phyloP scores from a whole-genome alignment of 148 eudicot genomes.

The Diospyros kaki region DNA sequence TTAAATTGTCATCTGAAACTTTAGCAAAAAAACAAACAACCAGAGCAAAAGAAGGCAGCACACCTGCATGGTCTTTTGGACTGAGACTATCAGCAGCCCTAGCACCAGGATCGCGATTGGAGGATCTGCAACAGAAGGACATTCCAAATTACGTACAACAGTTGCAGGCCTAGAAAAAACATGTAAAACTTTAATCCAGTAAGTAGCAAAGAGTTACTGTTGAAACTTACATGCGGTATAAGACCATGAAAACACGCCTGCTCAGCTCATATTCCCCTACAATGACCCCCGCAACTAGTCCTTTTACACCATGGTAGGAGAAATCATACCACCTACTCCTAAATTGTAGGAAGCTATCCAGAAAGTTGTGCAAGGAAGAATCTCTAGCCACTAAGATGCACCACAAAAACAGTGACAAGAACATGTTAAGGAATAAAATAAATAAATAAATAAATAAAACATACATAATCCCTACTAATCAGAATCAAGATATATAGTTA shows the following conservation, averaged over 20 bases:
- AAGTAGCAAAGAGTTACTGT: background rate
- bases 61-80: constrained; percentile 79
- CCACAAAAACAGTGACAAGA: constrained; percentile 9
- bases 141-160: constrained; percentile 5
- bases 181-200: background rate
- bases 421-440: constrained; percentile 9
- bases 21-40: background rate
- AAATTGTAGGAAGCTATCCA: constrained; percentile 83
- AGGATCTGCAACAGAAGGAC: constrained; percentile 48
- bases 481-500: background rate
- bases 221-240: constrained; percentile 79
- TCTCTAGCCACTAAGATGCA: constrained; percentile 66
- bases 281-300: constrained; percentile 86
- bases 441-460: background rate
- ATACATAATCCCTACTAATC: background rate
- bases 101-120: constrained; percentile 83
- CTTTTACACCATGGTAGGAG: constrained; percentile 76
- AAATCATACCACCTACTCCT: constrained; percentile 97
- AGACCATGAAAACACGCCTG: constrained; percentile 82
- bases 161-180: background rate
- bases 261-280: constrained; percentile 89
- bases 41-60: constrained; percentile 22
- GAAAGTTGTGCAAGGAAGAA: constrained; percentile 66
- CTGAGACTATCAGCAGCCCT: constrained; percentile 63
- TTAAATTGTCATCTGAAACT: background rate